Conservation (phyloP, 495 filamentous ascomycete species). For the Rostrohypoxylon terebratum region DNA sequence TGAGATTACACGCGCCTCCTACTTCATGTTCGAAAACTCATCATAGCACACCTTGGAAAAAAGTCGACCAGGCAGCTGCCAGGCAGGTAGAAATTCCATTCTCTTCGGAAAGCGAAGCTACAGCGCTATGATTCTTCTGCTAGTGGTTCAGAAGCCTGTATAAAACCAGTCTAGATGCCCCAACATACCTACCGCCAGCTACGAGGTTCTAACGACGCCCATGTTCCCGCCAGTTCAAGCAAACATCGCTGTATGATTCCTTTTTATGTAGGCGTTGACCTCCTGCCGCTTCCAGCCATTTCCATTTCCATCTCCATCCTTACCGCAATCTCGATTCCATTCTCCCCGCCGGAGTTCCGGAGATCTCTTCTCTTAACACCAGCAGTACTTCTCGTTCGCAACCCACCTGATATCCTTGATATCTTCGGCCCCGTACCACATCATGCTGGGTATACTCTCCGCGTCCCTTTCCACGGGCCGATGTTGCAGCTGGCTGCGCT, state of each 20-base stretch:
- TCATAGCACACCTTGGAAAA: background rate
- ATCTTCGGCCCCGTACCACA: constrained; percentile 62
- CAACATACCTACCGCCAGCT: background rate
- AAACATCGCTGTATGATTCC: constrained; percentile 6
- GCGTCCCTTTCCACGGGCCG: constrained; percentile 59
- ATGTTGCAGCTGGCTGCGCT: constrained; percentile 56
- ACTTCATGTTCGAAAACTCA: background rate
- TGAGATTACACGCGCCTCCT: background rate
- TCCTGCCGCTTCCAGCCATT: background rate
- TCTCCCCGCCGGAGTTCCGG: background rate
- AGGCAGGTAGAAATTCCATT: background rate
- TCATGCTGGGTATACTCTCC: constrained; percentile 65
- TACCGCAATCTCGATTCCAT: background rate
- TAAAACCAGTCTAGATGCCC: background rate
- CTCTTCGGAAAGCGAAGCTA: background rate
- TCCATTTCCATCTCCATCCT: too few species aligned
- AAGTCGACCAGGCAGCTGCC: too few species aligned
- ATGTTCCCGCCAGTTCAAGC: background rate
- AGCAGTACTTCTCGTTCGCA: constrained; percentile 91
- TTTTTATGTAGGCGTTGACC: background rate
- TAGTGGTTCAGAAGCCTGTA: background rate
- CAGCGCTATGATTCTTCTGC: background rate
- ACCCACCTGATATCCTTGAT: constrained; percentile 80
- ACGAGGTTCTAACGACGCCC: background rate
- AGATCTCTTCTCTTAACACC: constrained; percentile 83